phyloP scores from a whole-genome alignment of 805 yeast genomes.

The Novakomyces olei region DNA sequence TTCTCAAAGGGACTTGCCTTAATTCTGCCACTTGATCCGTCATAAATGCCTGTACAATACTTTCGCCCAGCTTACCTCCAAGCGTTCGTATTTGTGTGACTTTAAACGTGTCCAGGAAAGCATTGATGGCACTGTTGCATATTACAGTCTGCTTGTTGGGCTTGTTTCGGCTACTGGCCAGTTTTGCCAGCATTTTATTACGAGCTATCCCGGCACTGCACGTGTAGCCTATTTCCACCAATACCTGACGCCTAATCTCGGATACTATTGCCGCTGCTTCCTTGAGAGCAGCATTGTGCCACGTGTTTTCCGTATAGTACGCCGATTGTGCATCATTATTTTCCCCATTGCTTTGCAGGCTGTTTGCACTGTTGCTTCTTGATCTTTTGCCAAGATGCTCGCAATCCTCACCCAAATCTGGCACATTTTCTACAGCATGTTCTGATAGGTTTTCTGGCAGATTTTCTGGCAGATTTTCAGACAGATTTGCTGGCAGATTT shows the following conservation, averaged over 20 bases:
- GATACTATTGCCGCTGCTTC: slow-evolving; percentile 41
- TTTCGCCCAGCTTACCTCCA: slow-evolving; percentile 74
- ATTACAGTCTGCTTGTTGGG: slow-evolving; percentile 66
- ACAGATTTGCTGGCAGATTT: no score
- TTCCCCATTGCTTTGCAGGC: no score
- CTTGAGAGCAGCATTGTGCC: slow-evolving; percentile 62
- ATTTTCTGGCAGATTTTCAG: no score
- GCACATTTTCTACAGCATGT: no score
- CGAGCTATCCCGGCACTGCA: slow-evolving; percentile 76
- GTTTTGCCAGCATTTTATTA: slow-evolving; percentile 57
- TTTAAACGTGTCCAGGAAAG: slow-evolving; percentile 38
- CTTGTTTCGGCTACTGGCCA: slow-evolving; percentile 66
- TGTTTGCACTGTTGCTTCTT: no score
- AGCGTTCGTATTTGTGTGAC: slow-evolving; percentile 65
- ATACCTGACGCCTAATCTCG: slow-evolving; percentile 32
- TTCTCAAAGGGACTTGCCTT: neutral
- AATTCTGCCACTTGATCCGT: slow-evolving; percentile 18
- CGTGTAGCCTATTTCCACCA: slow-evolving; percentile 42
- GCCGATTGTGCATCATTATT: slow-evolving; percentile 10
- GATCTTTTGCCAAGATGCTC: no score
- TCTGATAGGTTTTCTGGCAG: no score
- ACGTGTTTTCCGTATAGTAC: slow-evolving; percentile 22
- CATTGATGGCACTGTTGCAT: slow-evolving; percentile 23
- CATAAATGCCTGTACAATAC: slow-evolving; percentile 27
- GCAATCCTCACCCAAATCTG: no score